These are phyloP conservation scores for Pugionium dolabratum DNA, from an alignment of 345 rosid genomes.

Conservation along the genomic window DNA sequence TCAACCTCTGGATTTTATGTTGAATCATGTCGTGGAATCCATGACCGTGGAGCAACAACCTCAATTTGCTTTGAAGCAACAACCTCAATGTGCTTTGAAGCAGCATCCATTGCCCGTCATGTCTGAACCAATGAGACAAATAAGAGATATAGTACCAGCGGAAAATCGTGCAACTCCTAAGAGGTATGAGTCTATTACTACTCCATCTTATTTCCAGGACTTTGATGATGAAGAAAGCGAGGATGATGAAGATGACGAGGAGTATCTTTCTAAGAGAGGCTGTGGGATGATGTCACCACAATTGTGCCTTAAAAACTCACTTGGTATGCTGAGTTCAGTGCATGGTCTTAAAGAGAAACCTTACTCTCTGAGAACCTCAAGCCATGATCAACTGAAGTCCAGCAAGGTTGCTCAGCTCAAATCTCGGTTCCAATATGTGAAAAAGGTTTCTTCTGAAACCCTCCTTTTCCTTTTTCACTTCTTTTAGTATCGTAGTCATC, in stretches of 20 bases:
- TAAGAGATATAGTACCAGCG: constrained; percentile 36
- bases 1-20: constrained; percentile 70
- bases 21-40: constrained; percentile 90
- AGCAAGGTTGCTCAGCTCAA: constrained; percentile 47
- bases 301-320: constrained; percentile 65
- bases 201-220: constrained; percentile 27
- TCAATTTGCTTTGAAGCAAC: constrained; percentile 58
- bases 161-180: constrained; percentile 34
- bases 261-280: constrained; percentile 57
- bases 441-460: constrained; percentile 51
- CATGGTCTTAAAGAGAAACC: constrained; percentile 60
- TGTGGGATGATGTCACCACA: constrained; percentile 79
- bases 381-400: constrained; percentile 41
- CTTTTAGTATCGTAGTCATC: constrained; percentile 7
- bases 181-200: constrained; percentile 26
- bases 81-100: constrained; percentile 60
- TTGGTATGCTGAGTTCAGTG: constrained; percentile 62
- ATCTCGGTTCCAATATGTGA: constrained; percentile 51
- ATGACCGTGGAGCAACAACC: constrained; percentile 65
- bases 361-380: constrained; percentile 19
- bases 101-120: constrained; percentile 44
- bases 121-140: constrained; percentile 46
- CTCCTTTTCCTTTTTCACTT: constrained; percentile 16
- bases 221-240: constrained; percentile 32
- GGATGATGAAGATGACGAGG: constrained; percentile 50